phyloP scores from a whole-genome alignment of 75 land plant species.

The Pinus tabuliformis region DNA sequence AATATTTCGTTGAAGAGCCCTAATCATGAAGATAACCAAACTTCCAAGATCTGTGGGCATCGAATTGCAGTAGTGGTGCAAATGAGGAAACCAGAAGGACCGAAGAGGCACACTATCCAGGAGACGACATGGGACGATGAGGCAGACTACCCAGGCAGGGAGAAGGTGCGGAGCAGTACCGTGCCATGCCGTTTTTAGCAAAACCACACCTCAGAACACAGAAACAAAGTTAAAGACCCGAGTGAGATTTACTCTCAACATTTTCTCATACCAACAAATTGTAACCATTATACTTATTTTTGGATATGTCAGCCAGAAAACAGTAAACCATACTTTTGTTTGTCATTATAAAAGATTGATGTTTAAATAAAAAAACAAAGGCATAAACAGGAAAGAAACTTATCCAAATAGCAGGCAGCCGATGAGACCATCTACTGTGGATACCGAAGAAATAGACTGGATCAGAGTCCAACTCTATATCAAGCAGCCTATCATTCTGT shows the following conservation, averaged over 20 bases:
- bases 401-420: slow-evolving; percentile 5
- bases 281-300: neutral
- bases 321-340: neutral
- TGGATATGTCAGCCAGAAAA: neutral
- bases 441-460: slow-evolving; percentile 1
- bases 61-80: slow-evolving; percentile 8
- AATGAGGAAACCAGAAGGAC: slow-evolving; percentile 11
- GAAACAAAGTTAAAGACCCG: slow-evolving; percentile 9
- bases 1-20: too few relatives aligned
- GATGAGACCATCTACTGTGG: slow-evolving; percentile 9
- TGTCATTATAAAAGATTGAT: slow-evolving; percentile 6
- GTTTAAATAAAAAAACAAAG: neutral
- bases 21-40: slow-evolving; percentile 12
- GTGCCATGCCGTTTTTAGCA: slow-evolving; percentile 10
- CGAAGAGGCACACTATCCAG: slow-evolving; percentile 9
- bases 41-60: slow-evolving; percentile 10
- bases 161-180: slow-evolving; percentile 13
- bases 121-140: slow-evolving; percentile 10
- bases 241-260: slow-evolving; percentile 12
- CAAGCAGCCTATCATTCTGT: slow-evolving; percentile 6
- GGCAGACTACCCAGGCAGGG: slow-evolving; percentile 13
- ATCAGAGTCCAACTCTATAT: slow-evolving; percentile 5
- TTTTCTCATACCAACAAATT: slow-evolving; percentile 1
- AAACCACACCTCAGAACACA: slow-evolving; percentile 11
- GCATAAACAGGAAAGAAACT: slow-evolving; percentile 6